These are phyloP conservation scores for Candida montana DNA, from an alignment of 805 yeast genomes.

Conservation along the genomic window DNA sequence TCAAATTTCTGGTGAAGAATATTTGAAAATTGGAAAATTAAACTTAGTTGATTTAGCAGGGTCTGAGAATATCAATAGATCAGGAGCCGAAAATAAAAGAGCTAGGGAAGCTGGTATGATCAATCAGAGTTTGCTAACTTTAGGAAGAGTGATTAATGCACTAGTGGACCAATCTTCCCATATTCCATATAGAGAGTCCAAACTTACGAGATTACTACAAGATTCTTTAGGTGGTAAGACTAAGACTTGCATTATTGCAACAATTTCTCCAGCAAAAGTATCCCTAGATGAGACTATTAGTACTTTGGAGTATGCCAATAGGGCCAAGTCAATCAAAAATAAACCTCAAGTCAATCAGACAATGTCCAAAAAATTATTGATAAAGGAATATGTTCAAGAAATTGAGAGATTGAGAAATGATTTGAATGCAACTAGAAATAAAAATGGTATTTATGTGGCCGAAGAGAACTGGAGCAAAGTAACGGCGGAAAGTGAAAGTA, in stretches of 20 bases:
- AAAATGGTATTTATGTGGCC: constrained; percentile 63
- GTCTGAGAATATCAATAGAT: constrained; percentile 75
- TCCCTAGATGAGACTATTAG: constrained; percentile 73
- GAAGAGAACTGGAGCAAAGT: constrained; percentile 42
- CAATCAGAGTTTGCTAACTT: constrained; percentile 75
- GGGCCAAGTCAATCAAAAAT: constrained; percentile 72
- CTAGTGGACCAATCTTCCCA: constrained; percentile 59
- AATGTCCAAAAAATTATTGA: constrained; percentile 51
- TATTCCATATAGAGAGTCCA: constrained; percentile 82
- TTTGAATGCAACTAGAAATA: constrained; percentile 54
- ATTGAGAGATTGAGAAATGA: constrained; percentile 55
- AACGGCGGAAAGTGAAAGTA: constrained; percentile 41
- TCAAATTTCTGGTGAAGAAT: constrained; percentile 44
- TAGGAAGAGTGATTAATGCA: constrained; percentile 82
- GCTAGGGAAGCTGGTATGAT: constrained; percentile 92
- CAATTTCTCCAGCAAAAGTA: constrained; percentile 70
- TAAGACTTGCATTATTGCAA: constrained; percentile 77
- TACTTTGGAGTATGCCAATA: constrained; percentile 76
- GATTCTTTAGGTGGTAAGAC: constrained; percentile 84
- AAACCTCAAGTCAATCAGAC: constrained; percentile 58
- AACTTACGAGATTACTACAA: constrained; percentile 70
- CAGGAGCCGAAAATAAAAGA: constrained; percentile 78
- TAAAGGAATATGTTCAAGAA: constrained; percentile 50
- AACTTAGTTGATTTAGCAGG: constrained; percentile 94
- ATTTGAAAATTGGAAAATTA: constrained; percentile 55